A percentile compares a stretch with the other conserved stretches of the same genome.
Evolutionary conservation across 345 rosid species (phyloP).

Genomic region (Dipteronia sinensis): DNA sequence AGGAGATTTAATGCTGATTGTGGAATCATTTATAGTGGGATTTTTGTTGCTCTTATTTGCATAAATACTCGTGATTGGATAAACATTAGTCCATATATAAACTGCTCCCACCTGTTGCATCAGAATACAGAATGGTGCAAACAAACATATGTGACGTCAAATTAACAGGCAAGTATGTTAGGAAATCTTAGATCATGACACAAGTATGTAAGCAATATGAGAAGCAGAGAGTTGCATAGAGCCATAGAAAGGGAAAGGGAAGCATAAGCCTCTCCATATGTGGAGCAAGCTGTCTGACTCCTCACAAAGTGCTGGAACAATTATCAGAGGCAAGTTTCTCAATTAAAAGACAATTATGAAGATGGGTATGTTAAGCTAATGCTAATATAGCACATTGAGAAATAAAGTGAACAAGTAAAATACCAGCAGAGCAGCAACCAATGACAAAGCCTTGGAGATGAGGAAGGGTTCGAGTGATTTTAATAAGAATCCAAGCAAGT

Average conservation of each 20-base stretch:
- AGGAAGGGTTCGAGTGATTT: constrained; percentile 35
- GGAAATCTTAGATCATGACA: no score
- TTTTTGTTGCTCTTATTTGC: constrained; percentile 7
- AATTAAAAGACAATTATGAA: no score
- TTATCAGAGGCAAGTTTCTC: constrained; percentile 49
- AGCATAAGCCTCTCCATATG: constrained; percentile 47
- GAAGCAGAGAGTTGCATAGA: constrained; percentile 35
- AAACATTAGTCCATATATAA: no score
- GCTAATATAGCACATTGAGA: not conserved
- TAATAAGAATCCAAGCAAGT: no score
- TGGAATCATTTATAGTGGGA: not conserved
- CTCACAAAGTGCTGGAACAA: constrained; percentile 55
- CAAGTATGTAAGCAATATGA: no score
- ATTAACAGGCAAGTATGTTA: no score
- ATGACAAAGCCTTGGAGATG: constrained; percentile 50
- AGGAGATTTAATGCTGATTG: not conserved
- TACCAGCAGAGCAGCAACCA: constrained; percentile 39
- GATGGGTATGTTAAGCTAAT: no score
- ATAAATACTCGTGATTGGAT: not conserved
- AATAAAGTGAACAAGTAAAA: not conserved
- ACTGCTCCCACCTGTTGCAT: no score
- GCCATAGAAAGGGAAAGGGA: constrained; percentile 58
- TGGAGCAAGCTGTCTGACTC: constrained; percentile 40
- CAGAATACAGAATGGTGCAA: no score
- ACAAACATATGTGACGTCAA: no score